Evolutionary conservation across 257 asterid genomes (phyloP).

Genomic region (Lycium barbarum): DNA sequence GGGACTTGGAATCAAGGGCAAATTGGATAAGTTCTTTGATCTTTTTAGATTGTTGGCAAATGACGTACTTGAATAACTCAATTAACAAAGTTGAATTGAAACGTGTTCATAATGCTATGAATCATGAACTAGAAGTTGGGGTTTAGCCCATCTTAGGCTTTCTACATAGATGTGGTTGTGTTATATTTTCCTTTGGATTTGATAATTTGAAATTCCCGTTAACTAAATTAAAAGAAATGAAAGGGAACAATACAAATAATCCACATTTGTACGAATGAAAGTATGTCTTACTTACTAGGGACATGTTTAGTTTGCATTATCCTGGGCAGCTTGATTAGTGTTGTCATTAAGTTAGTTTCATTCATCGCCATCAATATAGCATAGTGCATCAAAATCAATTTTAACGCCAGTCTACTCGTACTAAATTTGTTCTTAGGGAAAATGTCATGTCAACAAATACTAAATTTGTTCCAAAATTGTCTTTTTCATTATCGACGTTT

Average conservation of each 20-base stretch:
- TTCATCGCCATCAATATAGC: neutral
- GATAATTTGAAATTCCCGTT: too few relatives aligned
- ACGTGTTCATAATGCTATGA: too few relatives aligned
- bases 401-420: neutral
- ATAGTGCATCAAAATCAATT: neutral
- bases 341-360: neutral
- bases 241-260: neutral
- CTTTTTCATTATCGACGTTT: neutral
- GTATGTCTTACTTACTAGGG: slow-evolving; percentile 10
- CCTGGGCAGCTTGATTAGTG: neutral
- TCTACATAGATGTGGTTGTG: too few relatives aligned
- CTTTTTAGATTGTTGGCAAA: too few relatives aligned
- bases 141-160: too few relatives aligned
- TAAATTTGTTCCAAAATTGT: neutral
- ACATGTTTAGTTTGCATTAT: neutral
- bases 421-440: neutral
- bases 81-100: too few relatives aligned
- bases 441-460: neutral
- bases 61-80: too few relatives aligned
- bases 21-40: too few relatives aligned
- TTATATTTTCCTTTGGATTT: too few relatives aligned
- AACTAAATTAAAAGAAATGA: too few relatives aligned
- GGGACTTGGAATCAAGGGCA: too few relatives aligned
- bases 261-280: neutral
- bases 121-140: too few relatives aligned